A percentile compares a stretch with the other conserved stretches of the same genome.
Conservation (phyloP, 1,139 yeast genomes). For the Yamadazyma buinensis region DNA sequence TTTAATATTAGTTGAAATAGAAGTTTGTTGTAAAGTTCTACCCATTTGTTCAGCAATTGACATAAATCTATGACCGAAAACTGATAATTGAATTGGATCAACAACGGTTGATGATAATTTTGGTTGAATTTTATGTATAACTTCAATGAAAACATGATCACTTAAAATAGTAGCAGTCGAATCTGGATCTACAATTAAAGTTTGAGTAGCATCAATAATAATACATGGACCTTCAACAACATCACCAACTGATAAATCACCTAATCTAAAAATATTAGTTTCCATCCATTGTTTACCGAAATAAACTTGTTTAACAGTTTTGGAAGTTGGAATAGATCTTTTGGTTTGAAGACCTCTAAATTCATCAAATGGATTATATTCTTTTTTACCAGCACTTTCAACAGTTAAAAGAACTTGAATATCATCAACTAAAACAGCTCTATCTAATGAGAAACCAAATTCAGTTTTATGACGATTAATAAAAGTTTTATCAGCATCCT, state of each 20-base stretch:
- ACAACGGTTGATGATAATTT: constrained; percentile 29
- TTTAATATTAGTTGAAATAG: constrained; percentile 82
- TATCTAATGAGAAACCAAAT: constrained; percentile 40
- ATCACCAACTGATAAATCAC: constrained; percentile 50
- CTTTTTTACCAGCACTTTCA: constrained; percentile 27
- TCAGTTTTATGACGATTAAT: constrained; percentile 32
- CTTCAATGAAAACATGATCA: constrained; percentile 42
- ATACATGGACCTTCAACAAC: constrained; percentile 73
- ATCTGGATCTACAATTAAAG: constrained; percentile 72
- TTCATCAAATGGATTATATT: constrained; percentile 34
- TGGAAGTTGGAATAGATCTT: constrained; percentile 4
- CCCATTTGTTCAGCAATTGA: constrained; percentile 92
- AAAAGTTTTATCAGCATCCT: constrained; percentile 25
- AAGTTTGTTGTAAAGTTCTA: constrained; percentile 69
- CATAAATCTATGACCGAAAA: constrained; percentile 83
- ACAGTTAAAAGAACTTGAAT: constrained; percentile 53
- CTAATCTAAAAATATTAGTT: constrained; percentile 51
- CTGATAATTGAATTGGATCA: constrained; percentile 72
- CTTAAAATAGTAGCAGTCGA: constrained; percentile 58
- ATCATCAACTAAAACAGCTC: constrained; percentile 72
- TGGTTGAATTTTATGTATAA: constrained; percentile 24
- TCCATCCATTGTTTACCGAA: constrained; percentile 40
- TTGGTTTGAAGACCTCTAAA: constrained; percentile 9
- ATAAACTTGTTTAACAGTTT: constrained; percentile 19
- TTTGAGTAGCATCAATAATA: constrained; percentile 81